Base-by-base conservation (phyloP, 2,329 filamentous ascomycete genomes). In the Nothomitra cinnamomea region DNA sequence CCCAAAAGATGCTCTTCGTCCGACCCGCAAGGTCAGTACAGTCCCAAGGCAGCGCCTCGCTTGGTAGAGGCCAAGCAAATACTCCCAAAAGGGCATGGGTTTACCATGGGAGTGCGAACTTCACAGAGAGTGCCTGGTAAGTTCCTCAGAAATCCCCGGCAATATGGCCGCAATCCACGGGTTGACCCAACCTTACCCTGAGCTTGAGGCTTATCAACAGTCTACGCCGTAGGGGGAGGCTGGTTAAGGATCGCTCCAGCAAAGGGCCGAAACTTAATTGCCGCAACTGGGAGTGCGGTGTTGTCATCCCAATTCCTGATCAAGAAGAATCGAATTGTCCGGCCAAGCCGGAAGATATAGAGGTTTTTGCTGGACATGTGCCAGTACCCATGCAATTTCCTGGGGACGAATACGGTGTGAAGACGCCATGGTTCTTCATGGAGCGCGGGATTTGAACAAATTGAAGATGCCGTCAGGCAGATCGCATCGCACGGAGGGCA, bases 231-330 rank as follows among this genome's bases (percentile, higher is more conserved):
- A 87, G 84, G 90, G 92, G 90, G 21, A 80, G 80, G 48, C 68
- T 95, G 28, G 78, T 82, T 53, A 80, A 81, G 61, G 83, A 94
- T 61, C 79, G 76, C 59, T 68, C 65, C 6, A 83, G 78, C 1
- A 82, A 82, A 57, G 67, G 77, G 57, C 77, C 80, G 12, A 94
- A 87, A 65, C 73, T 96, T 57, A 88, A 77, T 57, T 88, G 85
- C 66, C 80, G 85, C 53, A 98, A 96, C 65, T 96, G 90, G 89
- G 92, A 96, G 68, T 95, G 88, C 63, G 92, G 92, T 36, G 85
- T 98, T 1, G 61, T 96, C 22, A 65, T 95, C 41, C 80, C 82
- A 8, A 71, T 85, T 22, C 60, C 58, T 42, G 54, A 62, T 52
- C 57, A 56, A 45, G 48, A 28, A 60, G 59, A 25, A 43, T 54